phyloP scores from a whole-genome alignment of 78 protist genomes.

The Andalucia godoyi region DNA sequence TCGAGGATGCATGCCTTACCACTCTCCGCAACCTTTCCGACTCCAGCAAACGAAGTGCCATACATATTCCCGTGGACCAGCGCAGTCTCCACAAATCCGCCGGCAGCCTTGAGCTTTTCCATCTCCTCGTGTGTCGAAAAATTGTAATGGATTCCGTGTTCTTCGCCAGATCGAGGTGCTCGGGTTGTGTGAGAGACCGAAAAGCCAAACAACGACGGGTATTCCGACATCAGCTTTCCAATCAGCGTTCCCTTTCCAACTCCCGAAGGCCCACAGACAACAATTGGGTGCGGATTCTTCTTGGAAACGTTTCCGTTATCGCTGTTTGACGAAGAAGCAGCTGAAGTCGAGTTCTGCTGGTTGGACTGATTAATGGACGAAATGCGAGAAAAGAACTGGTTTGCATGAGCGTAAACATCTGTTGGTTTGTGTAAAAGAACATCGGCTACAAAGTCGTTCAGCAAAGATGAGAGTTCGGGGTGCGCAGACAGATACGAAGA shows the following conservation, averaged over 20 bases:
- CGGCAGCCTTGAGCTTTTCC: neutral
- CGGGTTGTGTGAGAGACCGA: slow-evolving; percentile 64
- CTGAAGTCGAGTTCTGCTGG: no score
- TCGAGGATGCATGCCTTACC: slow-evolving; percentile 66
- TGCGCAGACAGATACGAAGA: no score
- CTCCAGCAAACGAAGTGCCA: slow-evolving; percentile 45
- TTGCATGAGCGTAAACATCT: no score
- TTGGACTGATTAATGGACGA: no score
- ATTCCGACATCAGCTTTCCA: slow-evolving; percentile 10
- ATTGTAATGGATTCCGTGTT: slow-evolving; percentile 51
- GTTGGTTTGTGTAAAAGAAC: no score
- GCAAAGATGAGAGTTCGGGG: no score
- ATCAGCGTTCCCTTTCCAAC: slow-evolving; percentile 66
- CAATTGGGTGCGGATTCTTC: no score
- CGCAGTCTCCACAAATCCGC: slow-evolving; percentile 49
- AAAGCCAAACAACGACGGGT: slow-evolving; percentile 48
- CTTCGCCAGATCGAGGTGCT: slow-evolving; percentile 55
- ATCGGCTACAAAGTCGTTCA: no score
- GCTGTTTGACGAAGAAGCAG: no score
- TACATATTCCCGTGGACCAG: slow-evolving; percentile 50
- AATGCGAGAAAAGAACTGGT: no score
- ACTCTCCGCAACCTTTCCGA: neutral
- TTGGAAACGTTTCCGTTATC: no score
- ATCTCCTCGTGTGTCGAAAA: slow-evolving; percentile 11
- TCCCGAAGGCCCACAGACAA: slow-evolving; percentile 55